Percentiles rank a stretch among this genome's conserved stretches.
Conservation (phyloP, 2,329 filamentous ascomycete species). For the Pestalotiopsis sp. region DNA sequence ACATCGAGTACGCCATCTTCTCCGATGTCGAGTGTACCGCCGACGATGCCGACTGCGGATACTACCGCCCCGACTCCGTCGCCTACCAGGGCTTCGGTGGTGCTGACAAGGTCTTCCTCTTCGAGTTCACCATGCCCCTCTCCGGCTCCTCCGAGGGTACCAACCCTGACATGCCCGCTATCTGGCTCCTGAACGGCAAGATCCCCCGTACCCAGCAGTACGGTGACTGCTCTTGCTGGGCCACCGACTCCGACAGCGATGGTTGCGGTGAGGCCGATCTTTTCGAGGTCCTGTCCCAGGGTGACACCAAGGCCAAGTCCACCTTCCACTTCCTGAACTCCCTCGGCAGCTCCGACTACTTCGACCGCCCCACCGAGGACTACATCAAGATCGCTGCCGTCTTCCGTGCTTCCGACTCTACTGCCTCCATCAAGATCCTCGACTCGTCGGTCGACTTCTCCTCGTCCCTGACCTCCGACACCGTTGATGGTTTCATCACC, state of each 20-base stretch:
- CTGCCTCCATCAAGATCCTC: constrained; percentile 57
- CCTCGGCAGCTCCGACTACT: constrained; percentile 71
- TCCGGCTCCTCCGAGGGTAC: constrained; percentile 47
- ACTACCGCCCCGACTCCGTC: constrained; percentile 40
- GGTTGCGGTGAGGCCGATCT: constrained; percentile 77
- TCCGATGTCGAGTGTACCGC: constrained; percentile 42
- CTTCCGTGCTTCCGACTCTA: constrained; percentile 51
- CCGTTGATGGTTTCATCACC: constrained; percentile 32
- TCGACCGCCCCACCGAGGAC: constrained; percentile 60
- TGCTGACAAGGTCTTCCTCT: constrained; percentile 69
- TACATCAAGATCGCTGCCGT: constrained; percentile 66
- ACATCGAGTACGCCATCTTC: constrained; percentile 47
- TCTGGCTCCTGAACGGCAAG: constrained; percentile 74
- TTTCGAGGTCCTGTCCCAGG: constrained; percentile 67
- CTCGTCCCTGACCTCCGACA: constrained; percentile 36
- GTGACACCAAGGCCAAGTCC: constrained; percentile 67
- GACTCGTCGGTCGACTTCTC: constrained; percentile 40
- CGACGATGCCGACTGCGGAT: constrained; percentile 37
- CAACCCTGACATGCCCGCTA: constrained; percentile 68
- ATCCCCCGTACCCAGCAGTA: constrained; percentile 74
- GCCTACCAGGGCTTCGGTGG: constrained; percentile 68
- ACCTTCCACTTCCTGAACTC: constrained; percentile 66
- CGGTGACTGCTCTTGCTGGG: constrained; percentile 72
- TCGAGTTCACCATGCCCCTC: constrained; percentile 72
- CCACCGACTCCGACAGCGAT: constrained; percentile 44